phyloP scores from a whole-genome alignment of 106 monocot species.

The Agapanthus africanus region DNA sequence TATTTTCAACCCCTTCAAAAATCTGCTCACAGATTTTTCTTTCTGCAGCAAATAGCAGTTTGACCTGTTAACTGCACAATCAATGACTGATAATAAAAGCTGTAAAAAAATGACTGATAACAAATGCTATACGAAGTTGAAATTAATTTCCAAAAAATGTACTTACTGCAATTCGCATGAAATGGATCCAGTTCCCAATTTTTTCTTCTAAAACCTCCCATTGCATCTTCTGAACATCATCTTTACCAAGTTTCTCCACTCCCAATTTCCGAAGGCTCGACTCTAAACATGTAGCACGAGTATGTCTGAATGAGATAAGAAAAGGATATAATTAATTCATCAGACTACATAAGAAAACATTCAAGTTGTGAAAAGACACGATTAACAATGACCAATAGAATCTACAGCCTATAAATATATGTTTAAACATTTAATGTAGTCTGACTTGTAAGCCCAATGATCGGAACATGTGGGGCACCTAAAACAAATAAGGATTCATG shows the following conservation, averaged over 20 bases:
- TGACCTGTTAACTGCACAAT: slow-evolving; percentile 54
- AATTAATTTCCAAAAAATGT: background rate
- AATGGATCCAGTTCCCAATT: slow-evolving; percentile 96
- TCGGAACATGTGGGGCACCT: too few species aligned
- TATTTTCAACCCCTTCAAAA: slow-evolving; percentile 52
- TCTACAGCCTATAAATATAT: too few species aligned
- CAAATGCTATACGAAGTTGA: background rate
- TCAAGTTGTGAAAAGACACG: background rate
- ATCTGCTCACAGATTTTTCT: slow-evolving; percentile 85
- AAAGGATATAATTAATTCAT: background rate
- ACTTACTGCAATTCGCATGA: slow-evolving; percentile 89
- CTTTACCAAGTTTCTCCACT: slow-evolving; percentile 83
- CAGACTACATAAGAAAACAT: background rate
- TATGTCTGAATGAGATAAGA: slow-evolving; percentile 43
- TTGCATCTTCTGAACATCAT: slow-evolving; percentile 91
- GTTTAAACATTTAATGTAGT: too few species aligned
- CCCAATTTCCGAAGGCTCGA: slow-evolving; percentile 68
- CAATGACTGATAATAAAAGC: too few species aligned
- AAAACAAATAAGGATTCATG: too few species aligned
- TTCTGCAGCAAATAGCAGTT: slow-evolving; percentile 91
- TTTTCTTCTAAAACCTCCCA: slow-evolving; percentile 89
- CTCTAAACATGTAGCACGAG: slow-evolving; percentile 61
- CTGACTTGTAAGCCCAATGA: too few species aligned
- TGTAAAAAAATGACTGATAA: slow-evolving; percentile 12
- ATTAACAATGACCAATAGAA: too few species aligned